Evolutionary conservation across 805 yeast species (phyloP).

Genomic region (Saccharomyces mikatae): DNA sequence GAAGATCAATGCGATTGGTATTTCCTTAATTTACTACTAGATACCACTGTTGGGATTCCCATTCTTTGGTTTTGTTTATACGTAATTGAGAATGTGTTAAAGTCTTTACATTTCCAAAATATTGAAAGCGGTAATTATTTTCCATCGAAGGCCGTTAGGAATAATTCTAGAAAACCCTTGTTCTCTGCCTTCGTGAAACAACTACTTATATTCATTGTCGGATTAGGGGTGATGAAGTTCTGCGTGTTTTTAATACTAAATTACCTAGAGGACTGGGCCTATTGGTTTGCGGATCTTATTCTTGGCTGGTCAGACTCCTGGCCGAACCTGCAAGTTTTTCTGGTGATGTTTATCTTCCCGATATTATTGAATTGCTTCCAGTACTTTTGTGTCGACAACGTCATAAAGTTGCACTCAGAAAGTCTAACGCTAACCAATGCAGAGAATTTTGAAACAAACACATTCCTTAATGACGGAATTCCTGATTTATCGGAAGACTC

Average conservation of each 20-base stretch:
- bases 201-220: slow-evolving; percentile 55
- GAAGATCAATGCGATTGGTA: slow-evolving; percentile 91
- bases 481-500: not conserved
- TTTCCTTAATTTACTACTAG: slow-evolving; percentile 77
- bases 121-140: slow-evolving; percentile 41
- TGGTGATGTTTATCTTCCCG: slow-evolving; percentile 81
- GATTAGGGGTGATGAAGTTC: slow-evolving; percentile 56
- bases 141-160: slow-evolving; percentile 26
- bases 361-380: slow-evolving; percentile 67
- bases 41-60: slow-evolving; percentile 91
- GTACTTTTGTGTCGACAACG: slow-evolving; percentile 62
- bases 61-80: slow-evolving; percentile 55
- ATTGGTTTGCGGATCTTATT: slow-evolving; percentile 65
- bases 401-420: slow-evolving; percentile 48
- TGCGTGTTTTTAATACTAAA: slow-evolving; percentile 49
- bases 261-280: slow-evolving; percentile 59
- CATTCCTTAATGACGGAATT: slow-evolving; percentile 6
- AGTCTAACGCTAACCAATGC: slow-evolving; percentile 17
- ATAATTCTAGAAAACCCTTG: slow-evolving; percentile 60
- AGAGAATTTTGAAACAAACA: slow-evolving; percentile 25
- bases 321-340: slow-evolving; percentile 75
- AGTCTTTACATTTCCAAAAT: slow-evolving; percentile 29
- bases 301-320: slow-evolving; percentile 76
- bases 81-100: slow-evolving; percentile 39
- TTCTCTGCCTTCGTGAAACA: slow-evolving; percentile 65